Conservation (phyloP, 306 rosid genomes). For the Benincasa hispida region DNA sequence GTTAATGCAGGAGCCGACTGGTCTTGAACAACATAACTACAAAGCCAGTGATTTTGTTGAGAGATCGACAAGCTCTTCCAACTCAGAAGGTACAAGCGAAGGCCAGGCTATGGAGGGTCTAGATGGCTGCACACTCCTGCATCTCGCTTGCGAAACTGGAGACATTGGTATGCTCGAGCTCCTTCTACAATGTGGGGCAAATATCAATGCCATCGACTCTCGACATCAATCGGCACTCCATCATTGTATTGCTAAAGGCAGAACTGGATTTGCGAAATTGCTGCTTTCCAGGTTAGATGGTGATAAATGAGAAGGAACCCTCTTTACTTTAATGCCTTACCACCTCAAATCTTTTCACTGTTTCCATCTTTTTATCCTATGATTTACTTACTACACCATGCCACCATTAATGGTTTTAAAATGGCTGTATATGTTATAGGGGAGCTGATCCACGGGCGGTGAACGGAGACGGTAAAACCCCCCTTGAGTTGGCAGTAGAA, state of each 20-base stretch:
- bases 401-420: background rate
- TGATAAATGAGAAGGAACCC: background rate
- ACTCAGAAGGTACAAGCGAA: constrained; percentile 38
- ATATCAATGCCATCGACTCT: constrained; percentile 56
- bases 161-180: constrained; percentile 96
- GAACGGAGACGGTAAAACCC: constrained; percentile 77
- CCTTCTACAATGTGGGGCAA: constrained; percentile 92
- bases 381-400: background rate
- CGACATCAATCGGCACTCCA: constrained; percentile 82
- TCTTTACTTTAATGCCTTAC: background rate
- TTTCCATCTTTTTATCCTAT: no score
- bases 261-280: constrained; percentile 40
- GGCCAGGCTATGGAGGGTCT: constrained; percentile 49
- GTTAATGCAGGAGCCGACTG: constrained; percentile 68
- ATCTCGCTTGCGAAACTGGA: constrained; percentile 87
- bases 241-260: constrained; percentile 60
- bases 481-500: constrained; percentile 55
- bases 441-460: constrained; percentile 85
- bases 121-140: constrained; percentile 79
- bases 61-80: constrained; percentile 47
- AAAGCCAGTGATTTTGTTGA: constrained; percentile 49
- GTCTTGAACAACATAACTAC: constrained; percentile 45
- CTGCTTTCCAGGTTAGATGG: constrained; percentile 65
- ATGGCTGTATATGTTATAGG: constrained; percentile 29
- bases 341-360: background rate